These are phyloP conservation scores for Pelargonium citronellum DNA, from an alignment of 441 rosid species.

Conservation along the genomic window DNA sequence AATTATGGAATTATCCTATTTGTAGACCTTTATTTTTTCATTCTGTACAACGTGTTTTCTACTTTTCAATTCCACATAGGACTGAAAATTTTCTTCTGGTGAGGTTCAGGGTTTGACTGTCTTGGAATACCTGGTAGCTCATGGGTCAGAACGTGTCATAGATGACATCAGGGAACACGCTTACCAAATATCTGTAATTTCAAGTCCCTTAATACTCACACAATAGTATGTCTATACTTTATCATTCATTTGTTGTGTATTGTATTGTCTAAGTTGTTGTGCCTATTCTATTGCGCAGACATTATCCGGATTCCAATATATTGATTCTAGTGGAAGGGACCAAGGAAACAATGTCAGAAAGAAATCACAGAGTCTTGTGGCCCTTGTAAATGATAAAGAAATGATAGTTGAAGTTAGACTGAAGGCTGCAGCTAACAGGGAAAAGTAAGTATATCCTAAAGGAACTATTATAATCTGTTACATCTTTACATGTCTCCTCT, in stretches of 20 bases:
- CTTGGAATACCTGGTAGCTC: slow-evolving; percentile 88
- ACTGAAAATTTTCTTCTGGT: neutral
- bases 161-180: slow-evolving; percentile 88
- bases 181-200: slow-evolving; percentile 82
- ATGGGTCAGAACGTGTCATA: slow-evolving; percentile 93
- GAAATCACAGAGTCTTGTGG: slow-evolving; percentile 90
- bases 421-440: slow-evolving; percentile 90
- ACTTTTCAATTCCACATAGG: neutral
- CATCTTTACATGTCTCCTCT: neutral
- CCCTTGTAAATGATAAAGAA: slow-evolving; percentile 89
- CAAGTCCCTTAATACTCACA: slow-evolving; percentile 7
- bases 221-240: no score
- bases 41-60: no score
- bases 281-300: slow-evolving; percentile 43
- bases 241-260: no score
- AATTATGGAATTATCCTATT: neutral
- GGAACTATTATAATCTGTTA: no score
- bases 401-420: slow-evolving; percentile 79
- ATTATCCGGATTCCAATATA: slow-evolving; percentile 79
- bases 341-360: slow-evolving; percentile 95
- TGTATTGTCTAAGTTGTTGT: slow-evolving; percentile 13
- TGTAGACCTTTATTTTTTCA: neutral
- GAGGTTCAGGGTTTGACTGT: slow-evolving; percentile 68
- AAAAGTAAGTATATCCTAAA: slow-evolving; percentile 54
- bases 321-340: slow-evolving; percentile 93